Base-by-base conservation (phyloP, 352 stramenopile genomes). In the Thraustochytrium sp. region DNA sequence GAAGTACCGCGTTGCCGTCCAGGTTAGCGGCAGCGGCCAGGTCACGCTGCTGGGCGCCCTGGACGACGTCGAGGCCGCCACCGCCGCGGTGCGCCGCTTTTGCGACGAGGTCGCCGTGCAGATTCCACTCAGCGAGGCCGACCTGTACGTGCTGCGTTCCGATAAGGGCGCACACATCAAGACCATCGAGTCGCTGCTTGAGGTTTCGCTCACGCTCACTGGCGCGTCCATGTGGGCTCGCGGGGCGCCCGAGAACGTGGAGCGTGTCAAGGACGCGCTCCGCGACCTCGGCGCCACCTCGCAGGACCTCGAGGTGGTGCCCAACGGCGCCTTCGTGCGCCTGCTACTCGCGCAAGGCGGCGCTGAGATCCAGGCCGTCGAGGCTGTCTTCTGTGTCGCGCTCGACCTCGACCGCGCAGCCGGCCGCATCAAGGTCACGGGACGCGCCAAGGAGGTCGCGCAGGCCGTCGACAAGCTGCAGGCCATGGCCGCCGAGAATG, bases 381-480 rank as follows among this genome's bases (percentile, higher is more conserved):
- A 80, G 26, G 63, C 9, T 4, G 68, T 13, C 9, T 44, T 37
- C 29, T 29, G 38, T 34, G 68, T 80, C 23, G 46, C 34, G 0
- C 68, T 80, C 34, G 48, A 80, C 51, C 31, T 80, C 53, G 68
- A 80, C 46, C 68, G 68, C 68, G 38, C 26, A 8, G 46, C 42
- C 5, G 68, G 68, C 26, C 23, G 31, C 31, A 53, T 80, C 44
- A 68, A 31, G 21, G 31, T 72, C 29, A 11, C 53, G n/a, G 68
- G 68, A 16, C 31, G 31, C 11, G 42, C 37, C 5, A 72, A 29
- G 21, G 21, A 63, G 13, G 68, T 80, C 18, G 13, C 18, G 16
- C 3, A 61, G 21, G 68, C 68, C 11, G 3, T 36, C 5, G n/a
- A 80, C 8, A 68, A 63, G 26, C 34, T 80, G 48, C 46, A 44